Evolutionary conservation across 805 yeast genomes (phyloP), one percentile per base, ranked within the genome.

Genomic region (Wickerhamia fluorescens): DNA sequence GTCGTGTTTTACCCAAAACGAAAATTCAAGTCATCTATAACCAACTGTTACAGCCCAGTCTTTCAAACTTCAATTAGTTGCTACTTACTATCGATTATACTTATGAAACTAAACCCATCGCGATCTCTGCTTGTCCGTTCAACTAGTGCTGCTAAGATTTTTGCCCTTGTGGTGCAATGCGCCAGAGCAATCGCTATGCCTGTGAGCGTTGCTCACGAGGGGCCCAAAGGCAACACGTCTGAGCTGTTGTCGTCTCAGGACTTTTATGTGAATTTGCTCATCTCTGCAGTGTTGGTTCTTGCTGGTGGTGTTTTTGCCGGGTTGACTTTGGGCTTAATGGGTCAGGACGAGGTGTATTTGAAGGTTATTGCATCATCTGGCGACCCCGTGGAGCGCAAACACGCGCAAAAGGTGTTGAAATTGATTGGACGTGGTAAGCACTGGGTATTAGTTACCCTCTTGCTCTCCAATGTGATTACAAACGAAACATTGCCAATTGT

Each of bases 401-500:
- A 75, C 40, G 92, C 96, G 8, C 53, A 61, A 13, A 78, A 71
- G 41, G 97, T 89, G 17, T 68, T 89, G 34, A 51, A 61, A 12
- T 64, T 89, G 40, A 72, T 89, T 31, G 73, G 79, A 22, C 66
- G 75, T 33, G 96, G 97, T 34, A 89, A 89, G 53, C 98, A 89
- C 58, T 88, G 97, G 96, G 87, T 89, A 11, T 69, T 89, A 23
- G 96, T 89, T 19, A 89, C 98, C 2, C 58, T 89, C 37, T 66
- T 89, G 34, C 54, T 88, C 18, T 74, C 86, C 5, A 88, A 88
- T 47, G 96, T 88, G 27, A 84, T 88, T 50, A 88, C 96, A 25
- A 88, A 88, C 53, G 96, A 89, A 55, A 80, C 96, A 2, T 67
- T 89, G 36, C 98, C 98, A 1, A 89, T 89, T 42, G 94, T 89